Evolutionary conservation across 2,329 filamentous ascomycete species (phyloP).

Genomic region (Curvularia lunata): DNA sequence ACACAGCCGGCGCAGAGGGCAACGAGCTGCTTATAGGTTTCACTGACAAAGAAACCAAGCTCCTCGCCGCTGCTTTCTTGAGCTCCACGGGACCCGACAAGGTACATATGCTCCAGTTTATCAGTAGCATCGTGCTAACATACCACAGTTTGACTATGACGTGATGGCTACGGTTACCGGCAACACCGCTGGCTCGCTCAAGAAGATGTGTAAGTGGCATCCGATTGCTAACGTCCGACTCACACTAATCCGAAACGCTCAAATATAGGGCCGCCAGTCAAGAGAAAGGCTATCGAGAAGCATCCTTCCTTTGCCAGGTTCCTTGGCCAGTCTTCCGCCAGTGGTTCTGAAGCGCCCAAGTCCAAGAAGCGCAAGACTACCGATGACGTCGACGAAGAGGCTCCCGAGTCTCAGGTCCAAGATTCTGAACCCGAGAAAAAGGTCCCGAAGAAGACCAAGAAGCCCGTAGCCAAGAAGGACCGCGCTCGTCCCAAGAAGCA

Average conservation of each 20-base stretch:
- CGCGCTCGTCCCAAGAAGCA: too few relatives aligned
- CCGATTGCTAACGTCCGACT: not conserved
- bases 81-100: conserved; percentile 36
- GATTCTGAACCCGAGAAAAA: conserved; percentile 27
- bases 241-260: not conserved
- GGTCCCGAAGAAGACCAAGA: conserved; percentile 12
- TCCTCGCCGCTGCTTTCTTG: conserved; percentile 43
- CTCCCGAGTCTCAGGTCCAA: not conserved
- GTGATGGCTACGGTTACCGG: conserved; percentile 37
- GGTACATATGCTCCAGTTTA: conserved; percentile 15
- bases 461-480: not conserved
- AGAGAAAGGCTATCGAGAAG: conserved; percentile 38
- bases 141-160: conserved; percentile 37
- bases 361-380: conserved; percentile 34
- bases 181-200: conserved; percentile 39
- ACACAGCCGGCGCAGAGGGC: conserved; percentile 9
- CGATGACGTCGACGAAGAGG: conserved; percentile 13
- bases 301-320: conserved; percentile 34
- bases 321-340: conserved; percentile 18
- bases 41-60: conserved; percentile 33
- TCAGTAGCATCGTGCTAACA: not conserved
- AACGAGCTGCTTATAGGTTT: conserved; percentile 28
- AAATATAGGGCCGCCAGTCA: conserved; percentile 30
- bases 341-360: conserved; percentile 5
- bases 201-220: conserved; percentile 38